Evolutionary conservation across 2,329 filamentous ascomycete genomes (phyloP), one percentile per base, ranked within the genome.

Genomic region (Bimuria novae-zelandiae): DNA sequence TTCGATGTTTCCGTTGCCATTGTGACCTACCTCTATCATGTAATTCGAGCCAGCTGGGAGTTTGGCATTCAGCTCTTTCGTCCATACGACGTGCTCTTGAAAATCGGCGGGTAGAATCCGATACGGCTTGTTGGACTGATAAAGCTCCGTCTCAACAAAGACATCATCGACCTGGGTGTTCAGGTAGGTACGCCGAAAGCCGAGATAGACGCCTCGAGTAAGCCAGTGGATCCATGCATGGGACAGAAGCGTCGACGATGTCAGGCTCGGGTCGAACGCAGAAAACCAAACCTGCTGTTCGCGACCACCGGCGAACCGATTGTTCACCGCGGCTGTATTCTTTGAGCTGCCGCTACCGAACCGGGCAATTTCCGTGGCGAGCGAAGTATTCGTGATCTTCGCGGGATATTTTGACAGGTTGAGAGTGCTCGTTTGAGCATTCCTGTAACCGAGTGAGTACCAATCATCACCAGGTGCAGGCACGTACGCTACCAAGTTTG

Each of bases 241-340:
- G 65, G 84, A 82, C 29, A 85, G 68, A 60, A 79, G 81, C 63
- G 76, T 83, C 51, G 80, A 82, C 2, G 81, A 79, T 49, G 76
- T 77, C 74, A 75, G 78, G 25, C 68, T 68, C 5, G 77, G 75
- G 36, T 76, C 77, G 51, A 80, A 84, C 8, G 72, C 64, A 29
- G 79, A 79, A 71, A 85, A 85, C 71, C 80, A 84, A 1, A 79
- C 82, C 79, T 85, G 82, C 69, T 85, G 82, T 70, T 85, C 75
- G 55, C 83, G 77, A 4, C 59, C 55, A 51, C 70, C 71, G 47
- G 81, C 77, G 21, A 62, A 61, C 53, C 78, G 79, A 68, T 84
- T 85, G 64, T 84, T 83, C 42, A 86, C 80, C 32, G 77, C 83
- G 30, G 82, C 83, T 12, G 78, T 80, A 4, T 56, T 52, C 25